These are phyloP conservation scores for Apiotrichum mycotoxinovorans DNA, from an alignment of 1,284 basidiomycete genomes.

Conservation along the genomic window DNA sequence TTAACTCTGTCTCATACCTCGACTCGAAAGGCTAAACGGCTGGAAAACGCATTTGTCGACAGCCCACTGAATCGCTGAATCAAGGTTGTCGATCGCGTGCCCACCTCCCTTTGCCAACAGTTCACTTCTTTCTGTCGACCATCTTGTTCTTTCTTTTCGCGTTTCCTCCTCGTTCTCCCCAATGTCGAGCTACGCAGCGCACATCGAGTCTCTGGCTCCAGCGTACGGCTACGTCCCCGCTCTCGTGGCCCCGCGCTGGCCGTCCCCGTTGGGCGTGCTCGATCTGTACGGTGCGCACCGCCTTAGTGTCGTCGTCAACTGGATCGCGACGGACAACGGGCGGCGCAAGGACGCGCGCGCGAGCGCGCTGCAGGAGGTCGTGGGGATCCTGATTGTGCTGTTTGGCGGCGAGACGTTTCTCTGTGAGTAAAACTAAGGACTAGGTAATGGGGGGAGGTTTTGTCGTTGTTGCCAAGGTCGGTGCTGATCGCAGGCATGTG, in stretches of 20 bases:
- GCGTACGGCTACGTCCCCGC: conserved; percentile 20
- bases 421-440: conserved; percentile 24
- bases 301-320: conserved; percentile 40
- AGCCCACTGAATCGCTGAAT: too few species aligned
- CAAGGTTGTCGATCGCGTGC: too few species aligned
- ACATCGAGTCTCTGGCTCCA: conserved; percentile 11
- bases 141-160: too few species aligned
- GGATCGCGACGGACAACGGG: conserved; percentile 30
- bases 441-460: not conserved
- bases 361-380: conserved; percentile 37
- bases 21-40: too few species aligned
- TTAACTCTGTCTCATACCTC: too few species aligned
- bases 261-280: conserved; percentile 36
- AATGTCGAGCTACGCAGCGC: not conserved
- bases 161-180: too few species aligned
- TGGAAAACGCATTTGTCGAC: too few species aligned
- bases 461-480: not conserved
- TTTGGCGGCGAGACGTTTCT: conserved; percentile 51
- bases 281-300: conserved; percentile 46
- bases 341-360: conserved; percentile 15
- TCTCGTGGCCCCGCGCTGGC: conserved; percentile 28
- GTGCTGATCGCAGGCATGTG: conserved; percentile 26
- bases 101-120: too few species aligned
- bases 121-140: too few species aligned
- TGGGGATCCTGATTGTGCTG: conserved; percentile 44